Evolutionary conservation across 2,329 filamentous ascomycete genomes (phyloP).

Genomic region (Alternaria gaisen): DNA sequence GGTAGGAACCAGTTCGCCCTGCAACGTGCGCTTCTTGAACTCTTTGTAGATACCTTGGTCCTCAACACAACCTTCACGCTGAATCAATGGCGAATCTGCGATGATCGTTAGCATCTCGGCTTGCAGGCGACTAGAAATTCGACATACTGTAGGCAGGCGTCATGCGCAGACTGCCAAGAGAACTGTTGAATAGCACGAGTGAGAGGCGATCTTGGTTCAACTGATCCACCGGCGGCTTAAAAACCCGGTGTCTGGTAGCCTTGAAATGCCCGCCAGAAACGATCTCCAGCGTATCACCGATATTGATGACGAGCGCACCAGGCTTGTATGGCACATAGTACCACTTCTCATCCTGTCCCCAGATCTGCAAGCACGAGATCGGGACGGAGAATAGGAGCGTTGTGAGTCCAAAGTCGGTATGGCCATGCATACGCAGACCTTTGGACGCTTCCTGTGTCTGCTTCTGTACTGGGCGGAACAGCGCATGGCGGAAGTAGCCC

Average conservation of each 20-base stretch:
- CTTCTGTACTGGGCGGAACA: constrained; percentile 36
- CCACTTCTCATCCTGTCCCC: constrained; percentile 36
- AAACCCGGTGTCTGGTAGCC: constrained; percentile 57
- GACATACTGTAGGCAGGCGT: constrained; percentile 27
- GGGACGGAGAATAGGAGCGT: constrained; percentile 37
- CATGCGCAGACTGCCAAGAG: constrained; percentile 32
- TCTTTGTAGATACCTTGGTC: constrained; percentile 28
- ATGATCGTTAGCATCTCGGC: background rate
- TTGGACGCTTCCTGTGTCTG: constrained; percentile 33
- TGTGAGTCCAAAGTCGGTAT: constrained; percentile 38
- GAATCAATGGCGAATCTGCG: constrained; percentile 31
- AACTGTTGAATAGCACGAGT: constrained; percentile 34
- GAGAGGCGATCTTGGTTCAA: constrained; percentile 45
- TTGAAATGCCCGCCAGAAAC: constrained; percentile 60
- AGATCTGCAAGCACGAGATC: constrained; percentile 38
- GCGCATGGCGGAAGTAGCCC: constrained; percentile 36
- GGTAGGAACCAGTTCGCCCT: constrained; percentile 27
- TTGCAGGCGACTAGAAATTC: background rate
- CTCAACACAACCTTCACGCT: constrained; percentile 34
- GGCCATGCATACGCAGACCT: constrained; percentile 45
- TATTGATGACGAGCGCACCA: constrained; percentile 38
- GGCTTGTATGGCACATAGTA: constrained; percentile 39
- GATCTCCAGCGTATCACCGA: constrained; percentile 41
- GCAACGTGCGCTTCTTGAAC: constrained; percentile 20
- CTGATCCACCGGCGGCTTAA: constrained; percentile 55